Evolutionary conservation across 768 basidiomycete genomes (phyloP), one percentile per base, ranked within the genome.

Genomic region (Mycena chlorophos): DNA sequence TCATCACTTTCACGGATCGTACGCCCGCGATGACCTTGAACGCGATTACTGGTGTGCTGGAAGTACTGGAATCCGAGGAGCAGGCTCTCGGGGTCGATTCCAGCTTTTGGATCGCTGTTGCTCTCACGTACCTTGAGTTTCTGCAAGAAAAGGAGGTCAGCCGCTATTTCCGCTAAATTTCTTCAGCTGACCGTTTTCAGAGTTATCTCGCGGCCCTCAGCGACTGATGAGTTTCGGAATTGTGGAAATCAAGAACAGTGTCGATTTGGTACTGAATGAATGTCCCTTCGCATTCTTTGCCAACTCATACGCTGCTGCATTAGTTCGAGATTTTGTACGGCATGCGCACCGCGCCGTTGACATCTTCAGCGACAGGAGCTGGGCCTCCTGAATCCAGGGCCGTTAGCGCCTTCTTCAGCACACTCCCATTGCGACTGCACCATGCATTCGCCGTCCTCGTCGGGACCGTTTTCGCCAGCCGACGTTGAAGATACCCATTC

Each of bases 41-140:
- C 2, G 81, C 84, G 0, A 70, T 81, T 5, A 83, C 78, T 1
- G 89, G 90, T 4, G 51, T 83, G 29, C 70, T 92, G 34, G 87
- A 88, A 65, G 69, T 92, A 31, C 81, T 90, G 31, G 69, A 73
- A 49, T 70, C 73, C 3, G 80, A 87, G 55, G 83, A 83, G 50
- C 68, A 73, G 17, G 68, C 77, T 27, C 65, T 90, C 22, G 91
- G 89, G 14, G 82, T 93, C 26, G 87, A 90, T 46, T 79, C 80
- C 25, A 84, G 84, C 51, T 92, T 92, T 65, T 92, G 89, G 85
- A 77, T 93, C 42, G 82, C 88, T 0, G 74, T 89, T 37, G 85
- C 85, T 0, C 66, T 91, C 63, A 85, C 88, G 2, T 93, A 91
- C 66, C 69, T 89, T 13, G 88, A 89, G 55, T 92, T 89, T 64